Base-by-base conservation (phyloP, 192 early-diverging fungal species). In the Podila epigama region DNA sequence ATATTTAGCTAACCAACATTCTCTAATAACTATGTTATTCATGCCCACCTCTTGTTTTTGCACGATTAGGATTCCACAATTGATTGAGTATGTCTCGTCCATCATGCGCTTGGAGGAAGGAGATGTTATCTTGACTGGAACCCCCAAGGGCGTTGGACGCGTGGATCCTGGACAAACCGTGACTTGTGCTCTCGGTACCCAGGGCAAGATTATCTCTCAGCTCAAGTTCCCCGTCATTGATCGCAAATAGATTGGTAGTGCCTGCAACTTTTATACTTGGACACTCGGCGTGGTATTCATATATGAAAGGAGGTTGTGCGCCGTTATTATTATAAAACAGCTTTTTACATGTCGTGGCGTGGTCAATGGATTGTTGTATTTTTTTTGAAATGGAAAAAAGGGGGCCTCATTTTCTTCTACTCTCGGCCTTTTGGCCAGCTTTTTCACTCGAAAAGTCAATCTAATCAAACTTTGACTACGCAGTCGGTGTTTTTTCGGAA, bases 81-180 rank as follows among this genome's bases (percentile, higher is more conserved):
- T 98, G 32, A 89, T 98, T 50, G 87, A 88, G 55, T 86, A 94
- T 63, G 87, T 97, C 58, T 91, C 89, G 48, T 81, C 88, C 3
- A 92, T 97, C 66, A 97, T 97, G 94, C 94, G 84, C 39, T 83
- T 98, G 27, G 91, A 98, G 62, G 84, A 82, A 16, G 97, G 96
- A 13, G 97, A 98, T 81, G 81, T 97, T 18, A 84, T 98, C 34
- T 82, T 98, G 41, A 97, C 97, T 5, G 95, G 89, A 18, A 98
- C 96, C 22, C 97, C 97, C 25, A 75, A 84, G 37, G 97, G 97
- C 18, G 97, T 97, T 25, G 95, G 95, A 7, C 89, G 88, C 4
- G 89, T 98, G 51, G 32, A 63, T 25, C 73, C 90, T n/a, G 95
- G 95, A n/a, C 87, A 96, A 61, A 84, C 83, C 31, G 80, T 98